Evolutionary conservation across 192 early-diverging fungal genomes (phyloP).

Genomic region (Gaertneriomyces semiglobifer): DNA sequence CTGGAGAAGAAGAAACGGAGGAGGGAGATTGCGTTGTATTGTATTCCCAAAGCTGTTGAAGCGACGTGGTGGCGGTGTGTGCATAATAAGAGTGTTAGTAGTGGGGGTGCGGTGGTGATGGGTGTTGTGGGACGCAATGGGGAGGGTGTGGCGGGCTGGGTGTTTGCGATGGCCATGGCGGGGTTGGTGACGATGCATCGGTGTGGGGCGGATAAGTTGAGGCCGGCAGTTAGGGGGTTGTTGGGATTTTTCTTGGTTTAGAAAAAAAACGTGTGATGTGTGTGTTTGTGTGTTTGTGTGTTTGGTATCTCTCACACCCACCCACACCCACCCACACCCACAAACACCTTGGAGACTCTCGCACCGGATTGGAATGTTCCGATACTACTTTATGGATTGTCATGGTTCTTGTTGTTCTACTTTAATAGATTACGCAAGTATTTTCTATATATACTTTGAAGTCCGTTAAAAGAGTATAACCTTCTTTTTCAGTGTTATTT

Average conservation of each 20-base stretch:
- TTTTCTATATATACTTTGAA: too few relatives aligned
- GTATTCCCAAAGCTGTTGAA: constrained; percentile 74
- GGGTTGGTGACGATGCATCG: constrained; percentile 49
- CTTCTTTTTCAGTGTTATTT: too few relatives aligned
- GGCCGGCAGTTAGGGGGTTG: constrained; percentile 50
- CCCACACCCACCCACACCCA: too few relatives aligned
- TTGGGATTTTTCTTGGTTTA: constrained; percentile 42
- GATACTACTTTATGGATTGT: too few relatives aligned
- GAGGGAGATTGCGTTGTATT: constrained; percentile 80
- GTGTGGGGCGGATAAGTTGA: constrained; percentile 45
- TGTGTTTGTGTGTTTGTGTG: not conserved
- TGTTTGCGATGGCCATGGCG: constrained; percentile 53
- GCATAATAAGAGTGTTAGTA: not conserved
- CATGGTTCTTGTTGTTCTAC: too few relatives aligned
- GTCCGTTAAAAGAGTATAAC: too few relatives aligned
- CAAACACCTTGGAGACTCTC: too few relatives aligned
- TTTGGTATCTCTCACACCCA: too few relatives aligned
- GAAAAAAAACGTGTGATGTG: not conserved
- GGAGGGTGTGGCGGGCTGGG: constrained; percentile 36
- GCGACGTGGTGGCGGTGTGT: constrained; percentile 56
- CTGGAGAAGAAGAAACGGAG: constrained; percentile 53
- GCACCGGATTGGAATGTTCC: too few relatives aligned
- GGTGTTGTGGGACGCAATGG: constrained; percentile 17
- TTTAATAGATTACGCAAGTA: too few relatives aligned
- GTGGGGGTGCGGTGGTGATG: constrained; percentile 30